Base-by-base conservation (phyloP, 2,329 filamentous ascomycete species). In the Fusarium acutatum region DNA sequence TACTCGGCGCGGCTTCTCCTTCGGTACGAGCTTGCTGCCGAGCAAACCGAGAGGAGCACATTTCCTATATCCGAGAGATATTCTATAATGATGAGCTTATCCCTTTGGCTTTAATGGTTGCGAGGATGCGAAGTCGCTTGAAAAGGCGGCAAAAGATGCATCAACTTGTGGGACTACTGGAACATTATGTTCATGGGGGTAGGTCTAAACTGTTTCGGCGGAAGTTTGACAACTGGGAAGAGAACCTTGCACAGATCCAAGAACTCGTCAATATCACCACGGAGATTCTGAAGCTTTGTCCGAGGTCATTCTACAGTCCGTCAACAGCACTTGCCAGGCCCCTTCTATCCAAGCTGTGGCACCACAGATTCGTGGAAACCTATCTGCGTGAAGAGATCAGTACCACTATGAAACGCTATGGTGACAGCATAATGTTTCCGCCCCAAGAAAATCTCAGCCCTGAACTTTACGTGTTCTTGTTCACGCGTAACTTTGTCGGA, bases 401-500 rank as follows among this genome's bases (percentile, higher is more conserved):
- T 8, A 7, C 7, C 18, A 12, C 18, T 1, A 22, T 37, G 4
- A 26, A 22, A 2, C 1, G 1, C 3, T 17, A 22, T 37, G 18
- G 7, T 7, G 32, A 2, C 12, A 22, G 9, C 6, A 5, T 7
- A 15, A 12, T 7, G 5, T 7, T n/a, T 28, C 50, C 24, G 2
- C 14, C 14, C 1, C 0, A 6, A 26, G 14, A 18, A 0, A 17
- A 12, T n/a, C 10, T 37, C 2, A 53, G 34, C 2, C 7, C 10
- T 53, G 10, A 38, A 2, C 50, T 53, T 7, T 26, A 10, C 5
- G 24, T 5, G 7, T 53, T 53, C 24, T 10, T 53, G 20, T 26
- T 35, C 14, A 13, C 14, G 3, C 5, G 1, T 7, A 53, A 53
- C 10, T 28, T n/a, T 38, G 50, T 7, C 14, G 24, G 50, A 38